Conservation (phyloP, 257 asterid genomes). For the Thymus quinquecostatus region DNA sequence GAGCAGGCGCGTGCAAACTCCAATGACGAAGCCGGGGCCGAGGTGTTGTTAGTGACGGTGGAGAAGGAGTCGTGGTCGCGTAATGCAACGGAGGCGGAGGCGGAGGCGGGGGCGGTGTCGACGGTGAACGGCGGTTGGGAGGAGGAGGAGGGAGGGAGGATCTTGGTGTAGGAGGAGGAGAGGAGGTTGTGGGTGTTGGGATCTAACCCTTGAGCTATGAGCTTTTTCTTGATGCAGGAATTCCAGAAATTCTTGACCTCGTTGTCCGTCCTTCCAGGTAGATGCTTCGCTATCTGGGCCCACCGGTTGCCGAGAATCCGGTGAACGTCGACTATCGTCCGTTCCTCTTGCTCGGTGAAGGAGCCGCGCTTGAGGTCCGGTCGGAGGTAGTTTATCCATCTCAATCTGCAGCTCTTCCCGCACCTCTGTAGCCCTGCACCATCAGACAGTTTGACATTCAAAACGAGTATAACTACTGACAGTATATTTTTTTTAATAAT, state of each 20-base stretch:
- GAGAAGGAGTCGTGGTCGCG: neutral
- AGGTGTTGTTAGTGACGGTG: neutral
- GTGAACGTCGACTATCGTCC: constrained; percentile 81
- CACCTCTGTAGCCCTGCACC: constrained; percentile 81
- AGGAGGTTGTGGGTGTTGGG: constrained; percentile 94
- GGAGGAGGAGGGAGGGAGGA: neutral
- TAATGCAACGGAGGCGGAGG: constrained; percentile 27
- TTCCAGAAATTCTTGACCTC: constrained; percentile 98
- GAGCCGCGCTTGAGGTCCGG: constrained; percentile 95
- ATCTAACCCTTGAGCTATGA: constrained; percentile 86
- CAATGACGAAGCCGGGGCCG: neutral
- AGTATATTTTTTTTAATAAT: too few species aligned
- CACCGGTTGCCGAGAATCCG: constrained; percentile 85
- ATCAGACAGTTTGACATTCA: too few species aligned
- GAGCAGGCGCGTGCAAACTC: constrained; percentile 37
- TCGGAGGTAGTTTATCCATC: constrained; percentile 92
- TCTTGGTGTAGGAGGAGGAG: constrained; percentile 35
- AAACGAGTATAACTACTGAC: too few species aligned
- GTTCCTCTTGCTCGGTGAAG: constrained; percentile 79
- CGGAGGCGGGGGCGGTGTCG: constrained; percentile 37
- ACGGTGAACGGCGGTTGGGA: constrained; percentile 46
- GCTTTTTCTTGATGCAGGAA: constrained; percentile 86
- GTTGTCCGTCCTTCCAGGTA: constrained; percentile 94
- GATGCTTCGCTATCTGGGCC: constrained; percentile 97
- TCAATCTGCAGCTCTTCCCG: constrained; percentile 88